phyloP scores from a whole-genome alignment of 2,329 filamentous ascomycete genomes.

The Aspergillus nomiae region DNA sequence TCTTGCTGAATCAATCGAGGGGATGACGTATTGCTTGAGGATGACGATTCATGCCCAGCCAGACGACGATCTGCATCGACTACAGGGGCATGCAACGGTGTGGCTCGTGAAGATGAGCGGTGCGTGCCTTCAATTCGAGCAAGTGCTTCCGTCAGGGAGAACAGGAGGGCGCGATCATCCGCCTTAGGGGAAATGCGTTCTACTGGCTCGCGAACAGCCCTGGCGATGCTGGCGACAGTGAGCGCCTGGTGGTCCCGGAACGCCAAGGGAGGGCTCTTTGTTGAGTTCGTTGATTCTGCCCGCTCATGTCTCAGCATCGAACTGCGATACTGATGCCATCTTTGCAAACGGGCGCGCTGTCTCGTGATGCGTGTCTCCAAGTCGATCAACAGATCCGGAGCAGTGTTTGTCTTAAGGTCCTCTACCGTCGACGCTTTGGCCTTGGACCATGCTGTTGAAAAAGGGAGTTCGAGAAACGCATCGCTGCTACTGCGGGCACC shows the following conservation, averaged over 20 bases:
- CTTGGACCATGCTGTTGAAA: slow-evolving; percentile 70
- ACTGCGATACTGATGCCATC: slow-evolving; percentile 71
- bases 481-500: slow-evolving; percentile 61
- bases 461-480: slow-evolving; percentile 65
- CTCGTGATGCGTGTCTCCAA: slow-evolving; percentile 67
- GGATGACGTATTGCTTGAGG: background rate
- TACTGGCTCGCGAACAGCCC: slow-evolving; percentile 32
- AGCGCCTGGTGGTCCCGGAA: slow-evolving; percentile 43
- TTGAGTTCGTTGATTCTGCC: background rate
- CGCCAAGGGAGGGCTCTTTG: slow-evolving; percentile 22
- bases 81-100: background rate
- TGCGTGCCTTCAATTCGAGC: slow-evolving; percentile 30
- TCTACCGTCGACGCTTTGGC: slow-evolving; percentile 61
- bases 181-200: slow-evolving; percentile 23
- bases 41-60: background rate
- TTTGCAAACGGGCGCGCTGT: slow-evolving; percentile 68
- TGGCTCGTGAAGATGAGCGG: slow-evolving; percentile 10
- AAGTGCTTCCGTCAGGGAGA: slow-evolving; percentile 37
- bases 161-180: slow-evolving; percentile 36
- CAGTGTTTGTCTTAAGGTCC: slow-evolving; percentile 32
- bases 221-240: slow-evolving; percentile 41
- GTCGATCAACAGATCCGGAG: slow-evolving; percentile 59
- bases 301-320: slow-evolving; percentile 26
- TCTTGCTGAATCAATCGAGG: background rate
- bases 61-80: background rate